These are phyloP conservation scores for Erythrophleum ivorense DNA, from an alignment of 331 rosid species.

Conservation along the genomic window DNA sequence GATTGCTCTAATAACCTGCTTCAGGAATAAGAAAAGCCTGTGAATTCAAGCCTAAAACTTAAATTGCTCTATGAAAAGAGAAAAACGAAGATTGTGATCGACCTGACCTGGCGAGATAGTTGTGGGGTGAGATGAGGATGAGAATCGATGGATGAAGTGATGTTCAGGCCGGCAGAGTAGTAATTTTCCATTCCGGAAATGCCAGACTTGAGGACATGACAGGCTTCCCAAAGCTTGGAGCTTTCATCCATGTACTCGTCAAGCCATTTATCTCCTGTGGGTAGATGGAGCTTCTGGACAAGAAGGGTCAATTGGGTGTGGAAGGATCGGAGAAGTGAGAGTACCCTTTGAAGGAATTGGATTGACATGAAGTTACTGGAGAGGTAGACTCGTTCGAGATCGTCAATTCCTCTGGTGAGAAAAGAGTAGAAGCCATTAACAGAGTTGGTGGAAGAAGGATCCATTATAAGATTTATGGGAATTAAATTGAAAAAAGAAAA, in stretches of 20 bases:
- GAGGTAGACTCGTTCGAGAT: constrained; percentile 71
- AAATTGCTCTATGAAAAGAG: not conserved
- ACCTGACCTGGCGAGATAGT: constrained; percentile 73
- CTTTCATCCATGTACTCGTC: constrained; percentile 99
- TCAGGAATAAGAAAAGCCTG: not conserved
- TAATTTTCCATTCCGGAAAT: constrained; percentile 71
- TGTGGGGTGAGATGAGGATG: constrained; percentile 66
- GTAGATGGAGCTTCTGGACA: constrained; percentile 91
- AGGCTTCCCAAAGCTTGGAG: constrained; percentile 97
- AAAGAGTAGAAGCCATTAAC: constrained; percentile 86
- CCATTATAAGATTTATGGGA: constrained; percentile 42
- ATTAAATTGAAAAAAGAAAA: not conserved
- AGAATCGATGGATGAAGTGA: constrained; percentile 61
- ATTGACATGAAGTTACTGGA: constrained; percentile 81
- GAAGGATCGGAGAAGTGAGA: constrained; percentile 83
- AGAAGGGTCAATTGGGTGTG: constrained; percentile 80
- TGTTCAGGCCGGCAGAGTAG: constrained; percentile 66
- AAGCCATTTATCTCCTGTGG: constrained; percentile 95
- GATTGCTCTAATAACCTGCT: constrained; percentile 77
- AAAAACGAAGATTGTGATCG: constrained; percentile 9
- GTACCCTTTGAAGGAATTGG: constrained; percentile 84
- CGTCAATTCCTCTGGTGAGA: constrained; percentile 84
- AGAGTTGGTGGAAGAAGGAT: constrained; percentile 81
- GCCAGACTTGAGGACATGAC: constrained; percentile 82
- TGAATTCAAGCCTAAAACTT: not conserved